Base-by-base conservation (phyloP, 2,329 filamentous ascomycete genomes). In the Penicillium sp. region DNA sequence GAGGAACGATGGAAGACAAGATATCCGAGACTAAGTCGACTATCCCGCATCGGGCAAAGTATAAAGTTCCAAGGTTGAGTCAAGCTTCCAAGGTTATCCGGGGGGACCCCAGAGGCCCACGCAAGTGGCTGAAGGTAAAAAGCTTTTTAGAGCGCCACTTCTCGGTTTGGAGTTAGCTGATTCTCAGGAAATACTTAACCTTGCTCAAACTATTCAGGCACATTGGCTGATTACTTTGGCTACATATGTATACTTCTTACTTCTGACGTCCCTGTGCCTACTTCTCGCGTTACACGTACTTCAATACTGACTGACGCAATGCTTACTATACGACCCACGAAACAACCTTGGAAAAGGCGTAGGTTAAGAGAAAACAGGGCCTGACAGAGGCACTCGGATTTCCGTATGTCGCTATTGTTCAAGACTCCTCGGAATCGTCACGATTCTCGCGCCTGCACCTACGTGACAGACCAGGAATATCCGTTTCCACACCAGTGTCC, bases 41-140 rank as follows among this genome's bases (percentile, higher is more conserved):
- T 6, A 35, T 43, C 24, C 32, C 32, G 28, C 22, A 49, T 42
- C 28, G 29, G 28, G n/a, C n/a, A n/a, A 19, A 26, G 31, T 35
- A 45, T 45, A 12, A 15, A 39, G 34, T 46, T 46, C 8, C 39
- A 32, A 47, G 37, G 48, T 55, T 35, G 12, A 55, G 38, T 48
- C 51, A 56, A 56, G 53, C 45, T 15, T 31, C 13, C 29, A 15
- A 31, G 12, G 28, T 57, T 54, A 53, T 53, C 47, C 33, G 44
- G 41, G 31, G 19, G 19, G n/a, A 28, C 43, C 39, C 44, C 35
- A 51, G 22, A 45, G 46, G 45, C 48, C 49, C 46, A 42, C 47
- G 52, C 49, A 49, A 47, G 56, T 58, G 56, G 56, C 56, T 56
- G 49, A 56, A 46, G 43, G 46, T n/a, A 28, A 49, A 31, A 56